phyloP scores from a whole-genome alignment of 352 stramenopile genomes.

The Phytopythium vexans region DNA sequence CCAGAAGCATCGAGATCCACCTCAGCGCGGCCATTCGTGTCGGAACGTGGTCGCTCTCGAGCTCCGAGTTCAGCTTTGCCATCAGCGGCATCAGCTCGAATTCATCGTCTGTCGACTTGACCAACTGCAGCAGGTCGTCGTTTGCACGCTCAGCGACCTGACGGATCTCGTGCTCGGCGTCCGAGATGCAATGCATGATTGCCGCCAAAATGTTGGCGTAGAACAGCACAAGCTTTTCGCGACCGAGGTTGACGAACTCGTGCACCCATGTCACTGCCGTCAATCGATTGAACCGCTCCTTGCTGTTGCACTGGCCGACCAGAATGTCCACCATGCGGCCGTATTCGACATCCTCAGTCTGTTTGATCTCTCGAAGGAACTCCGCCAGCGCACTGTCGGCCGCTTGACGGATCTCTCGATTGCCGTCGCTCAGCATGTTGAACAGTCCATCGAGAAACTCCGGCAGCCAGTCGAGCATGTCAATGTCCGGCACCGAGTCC shows the following conservation, averaged over 20 bases:
- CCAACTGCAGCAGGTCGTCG: constrained; percentile 93
- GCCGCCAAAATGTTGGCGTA: constrained; percentile 95
- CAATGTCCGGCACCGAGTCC: constrained; percentile 98
- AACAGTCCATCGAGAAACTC: constrained; percentile 99
- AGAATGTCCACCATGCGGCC: constrained; percentile 97
- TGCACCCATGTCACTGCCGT: constrained; percentile 98
- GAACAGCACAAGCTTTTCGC: constrained; percentile 94
- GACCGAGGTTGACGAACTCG: constrained; percentile 96
- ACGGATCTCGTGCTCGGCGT: constrained; percentile 95
- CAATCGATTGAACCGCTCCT: constrained; percentile 95
- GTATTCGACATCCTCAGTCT: constrained; percentile 96
- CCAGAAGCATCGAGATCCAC: constrained; percentile 99
- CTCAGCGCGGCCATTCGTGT: constrained; percentile 93
- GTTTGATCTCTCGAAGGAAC: constrained; percentile 96
- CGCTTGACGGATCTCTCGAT: constrained; percentile 97
- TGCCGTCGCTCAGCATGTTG: constrained; percentile 99
- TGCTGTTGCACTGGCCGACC: constrained; percentile 96
- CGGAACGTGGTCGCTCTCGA: constrained; percentile 95
- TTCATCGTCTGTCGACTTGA: constrained; percentile 88
- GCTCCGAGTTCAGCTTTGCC: constrained; percentile 93
- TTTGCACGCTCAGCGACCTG: constrained; percentile 97
- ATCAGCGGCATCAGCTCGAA: constrained; percentile 94
- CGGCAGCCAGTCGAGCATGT: constrained; percentile 97
- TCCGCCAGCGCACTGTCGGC: constrained; percentile 93
- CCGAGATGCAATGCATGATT: constrained; percentile 98